Base-by-base conservation (phyloP, 257 asterid species). In the Hygrophila difformis region DNA sequence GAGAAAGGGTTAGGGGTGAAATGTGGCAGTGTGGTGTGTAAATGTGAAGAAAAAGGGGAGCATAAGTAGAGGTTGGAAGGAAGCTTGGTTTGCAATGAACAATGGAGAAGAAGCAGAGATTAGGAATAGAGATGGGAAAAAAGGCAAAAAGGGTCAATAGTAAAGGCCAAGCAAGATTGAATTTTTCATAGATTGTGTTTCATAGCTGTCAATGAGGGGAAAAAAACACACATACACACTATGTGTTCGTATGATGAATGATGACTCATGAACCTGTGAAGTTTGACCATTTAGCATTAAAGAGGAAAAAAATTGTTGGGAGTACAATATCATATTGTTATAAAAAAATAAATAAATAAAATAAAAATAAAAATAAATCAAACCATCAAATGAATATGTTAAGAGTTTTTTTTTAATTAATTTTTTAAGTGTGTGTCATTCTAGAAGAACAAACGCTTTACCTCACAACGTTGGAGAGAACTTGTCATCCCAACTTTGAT, bases 21-120 rank as follows among this genome's bases (percentile, higher is more conserved):
- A 59, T 47, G 79, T 55, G 74, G 77, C 66, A 71, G 76, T 71
- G 69, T 51, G 56, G 56, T 63, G 66, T 45, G 67, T 76, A 71
- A 51, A 70, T 46, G 70, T 1, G 8, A 8, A 8, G 31, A 26
- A 49, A 31, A 51, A 48, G 63, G 64, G 60, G 69, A 68, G 34
- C 68, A 68, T 70, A 68, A 61, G 37, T 62, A 54, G 45, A 72
- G 75, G 67, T 73, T 68, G 55, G 66, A 66, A 79, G 78, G 46
- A 64, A 64, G 77, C 84, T 79, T 77, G 72, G 67, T 74, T 71
- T 77, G 82, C 79, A 79, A 79, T 82, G 93, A 78, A 82, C 7
- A 26, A 26, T 26, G 1, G 7, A 3, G 8, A 24, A 76, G 71
- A 67, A 75, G 58, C 60, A 43, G 62, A 61, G 51, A 46, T 17